phyloP scores from a whole-genome alignment of 306 rosid genomes.

The Cucurbita ficifolia region DNA sequence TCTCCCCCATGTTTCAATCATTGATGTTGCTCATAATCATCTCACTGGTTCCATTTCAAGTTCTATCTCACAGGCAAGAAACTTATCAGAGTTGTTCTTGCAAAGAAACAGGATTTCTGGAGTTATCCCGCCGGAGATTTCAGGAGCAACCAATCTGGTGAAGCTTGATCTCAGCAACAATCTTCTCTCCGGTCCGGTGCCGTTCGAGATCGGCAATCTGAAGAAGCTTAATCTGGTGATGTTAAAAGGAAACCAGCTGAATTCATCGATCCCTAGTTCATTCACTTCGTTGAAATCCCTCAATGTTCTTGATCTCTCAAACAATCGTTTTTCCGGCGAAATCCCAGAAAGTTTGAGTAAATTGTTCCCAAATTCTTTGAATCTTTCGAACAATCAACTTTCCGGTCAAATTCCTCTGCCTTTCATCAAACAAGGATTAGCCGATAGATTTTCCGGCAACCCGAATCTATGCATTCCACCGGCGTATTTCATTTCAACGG shows the following conservation, averaged over 20 bases:
- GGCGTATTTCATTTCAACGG: conserved; percentile 32
- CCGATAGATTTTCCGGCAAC: conserved; percentile 76
- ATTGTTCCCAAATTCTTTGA: conserved; percentile 68
- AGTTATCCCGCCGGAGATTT: conserved; percentile 47
- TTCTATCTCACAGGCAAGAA: conserved; percentile 38
- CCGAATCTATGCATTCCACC: conserved; percentile 59
- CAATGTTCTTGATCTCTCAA: conserved; percentile 88
- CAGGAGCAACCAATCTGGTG: conserved; percentile 50
- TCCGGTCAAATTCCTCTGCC: conserved; percentile 76
- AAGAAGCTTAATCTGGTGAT: conserved; percentile 57
- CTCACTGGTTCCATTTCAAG: conserved; percentile 49
- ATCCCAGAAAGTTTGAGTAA: conserved; percentile 71
- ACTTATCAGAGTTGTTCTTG: conserved; percentile 66
- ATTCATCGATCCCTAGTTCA: conserved; percentile 58
- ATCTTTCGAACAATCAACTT: conserved; percentile 67
- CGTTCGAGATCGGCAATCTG: conserved; percentile 55
- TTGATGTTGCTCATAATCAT: conserved; percentile 60
- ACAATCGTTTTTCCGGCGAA: conserved; percentile 56
- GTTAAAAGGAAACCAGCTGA: conserved; percentile 65
- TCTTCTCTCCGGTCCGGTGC: conserved; percentile 64
- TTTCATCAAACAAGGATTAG: conserved; percentile 60
- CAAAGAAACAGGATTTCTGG: conserved; percentile 72
- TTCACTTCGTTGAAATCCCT: conserved; percentile 51
- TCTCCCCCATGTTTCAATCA: conserved; percentile 66
- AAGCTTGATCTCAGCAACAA: conserved; percentile 84